phyloP scores from a whole-genome alignment of 768 basidiomycete species.

The Psilocybe sp. region DNA sequence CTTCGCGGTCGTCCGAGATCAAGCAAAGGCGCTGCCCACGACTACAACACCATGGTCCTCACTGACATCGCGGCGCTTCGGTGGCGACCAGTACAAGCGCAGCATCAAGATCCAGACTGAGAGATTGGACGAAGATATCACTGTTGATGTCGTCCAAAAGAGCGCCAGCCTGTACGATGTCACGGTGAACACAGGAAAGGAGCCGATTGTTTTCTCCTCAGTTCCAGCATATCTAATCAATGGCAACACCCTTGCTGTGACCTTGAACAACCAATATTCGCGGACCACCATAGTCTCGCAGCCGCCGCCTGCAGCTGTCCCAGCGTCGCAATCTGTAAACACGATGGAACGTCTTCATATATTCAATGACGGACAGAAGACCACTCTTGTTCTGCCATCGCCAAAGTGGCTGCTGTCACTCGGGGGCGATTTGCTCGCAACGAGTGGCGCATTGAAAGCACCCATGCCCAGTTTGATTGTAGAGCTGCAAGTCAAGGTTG shows the following conservation, averaged over 20 bases:
- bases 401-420: constrained; percentile 71
- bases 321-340: constrained; percentile 51
- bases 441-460: constrained; percentile 67
- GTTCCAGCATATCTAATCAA: constrained; percentile 58
- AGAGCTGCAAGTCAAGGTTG: constrained; percentile 75
- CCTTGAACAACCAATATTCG: constrained; percentile 45
- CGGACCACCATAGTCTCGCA: constrained; percentile 78
- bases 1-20: constrained; percentile 68
- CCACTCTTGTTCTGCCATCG: constrained; percentile 61
- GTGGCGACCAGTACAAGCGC: constrained; percentile 66
- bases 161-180: constrained; percentile 51
- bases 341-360: constrained; percentile 77
- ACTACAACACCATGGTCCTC: constrained; percentile 60
- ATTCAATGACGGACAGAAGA: constrained; percentile 62
- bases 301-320: constrained; percentile 47
- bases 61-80: constrained; percentile 74
- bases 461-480: constrained; percentile 96
- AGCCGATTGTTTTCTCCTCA: constrained; percentile 38
- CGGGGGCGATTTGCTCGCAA: constrained; percentile 55
- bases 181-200: constrained; percentile 35
- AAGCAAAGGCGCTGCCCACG: constrained; percentile 23
- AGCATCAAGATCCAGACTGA: constrained; percentile 62
- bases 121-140: constrained; percentile 36
- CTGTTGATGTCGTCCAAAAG: constrained; percentile 36
- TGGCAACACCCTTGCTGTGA: constrained; percentile 50